Conservation (phyloP, 257 asterid genomes). For the Lycium barbarum region DNA sequence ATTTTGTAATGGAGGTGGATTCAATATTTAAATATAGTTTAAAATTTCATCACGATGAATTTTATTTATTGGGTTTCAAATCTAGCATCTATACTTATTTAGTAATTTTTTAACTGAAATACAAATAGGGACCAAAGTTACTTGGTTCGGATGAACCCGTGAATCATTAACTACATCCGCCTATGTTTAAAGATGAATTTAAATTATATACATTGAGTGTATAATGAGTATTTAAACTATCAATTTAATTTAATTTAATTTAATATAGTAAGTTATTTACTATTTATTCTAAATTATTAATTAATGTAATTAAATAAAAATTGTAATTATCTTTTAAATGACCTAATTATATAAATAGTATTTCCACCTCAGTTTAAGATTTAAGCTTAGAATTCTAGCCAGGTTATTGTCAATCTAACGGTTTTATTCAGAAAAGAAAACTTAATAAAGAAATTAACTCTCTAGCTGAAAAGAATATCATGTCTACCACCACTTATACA, state of each 20-base stretch:
- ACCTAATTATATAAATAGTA: neutral
- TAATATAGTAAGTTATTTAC: neutral
- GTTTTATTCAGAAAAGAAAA: neutral
- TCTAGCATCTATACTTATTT: neutral
- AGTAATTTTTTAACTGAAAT: neutral
- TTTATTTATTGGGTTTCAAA: neutral
- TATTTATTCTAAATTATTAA: neutral
- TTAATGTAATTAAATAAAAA: neutral
- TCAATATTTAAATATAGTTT: too few species aligned
- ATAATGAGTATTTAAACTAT: neutral
- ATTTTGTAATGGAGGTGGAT: too few species aligned
- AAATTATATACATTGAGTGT: neutral
- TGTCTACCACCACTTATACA: too few species aligned
- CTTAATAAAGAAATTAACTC: neutral
- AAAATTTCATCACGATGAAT: too few species aligned
- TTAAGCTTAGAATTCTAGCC: neutral
- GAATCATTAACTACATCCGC: neutral
- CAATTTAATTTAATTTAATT: neutral
- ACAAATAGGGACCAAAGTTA: neutral
- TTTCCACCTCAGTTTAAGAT: neutral
- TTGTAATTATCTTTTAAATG: neutral
- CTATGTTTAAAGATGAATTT: neutral
- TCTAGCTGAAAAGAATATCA: too few species aligned
- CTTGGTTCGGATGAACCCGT: accelerated
- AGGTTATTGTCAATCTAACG: neutral